Evolutionary conservation across 495 filamentous ascomycete genomes (phyloP).

Genomic region (Neurospora tetrasperma): DNA sequence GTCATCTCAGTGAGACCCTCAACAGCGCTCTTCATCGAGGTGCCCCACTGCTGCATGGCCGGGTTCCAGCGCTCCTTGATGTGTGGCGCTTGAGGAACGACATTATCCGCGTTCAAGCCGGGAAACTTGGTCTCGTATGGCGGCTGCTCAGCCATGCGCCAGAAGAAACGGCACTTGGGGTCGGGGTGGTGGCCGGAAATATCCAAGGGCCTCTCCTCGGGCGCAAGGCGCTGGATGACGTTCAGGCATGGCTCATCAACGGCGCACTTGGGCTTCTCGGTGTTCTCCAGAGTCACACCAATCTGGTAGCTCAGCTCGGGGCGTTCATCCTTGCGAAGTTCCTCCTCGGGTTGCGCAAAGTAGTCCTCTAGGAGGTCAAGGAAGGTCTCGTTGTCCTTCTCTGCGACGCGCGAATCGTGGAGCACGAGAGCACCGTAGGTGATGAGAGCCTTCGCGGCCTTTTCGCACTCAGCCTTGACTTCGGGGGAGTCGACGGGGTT

Average conservation of each 20-base stretch:
- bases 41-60: constrained; percentile 39
- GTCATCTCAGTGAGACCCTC: constrained; percentile 39
- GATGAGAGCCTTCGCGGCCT: constrained; percentile 37
- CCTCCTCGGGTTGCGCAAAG: constrained; percentile 38
- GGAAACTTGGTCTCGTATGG: constrained; percentile 39
- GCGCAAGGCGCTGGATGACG: constrained; percentile 36
- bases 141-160: constrained; percentile 35
- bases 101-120: constrained; percentile 33
- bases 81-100: constrained; percentile 29
- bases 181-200: constrained; percentile 36
- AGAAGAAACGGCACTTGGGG: constrained; percentile 43
- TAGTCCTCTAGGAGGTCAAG: constrained; percentile 46
- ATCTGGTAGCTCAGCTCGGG: constrained; percentile 42
- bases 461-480: constrained; percentile 34
- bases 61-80: constrained; percentile 35
- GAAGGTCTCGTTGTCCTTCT: constrained; percentile 37
- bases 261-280: constrained; percentile 45
- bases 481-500: constrained; percentile 22
- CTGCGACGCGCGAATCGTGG: constrained; percentile 41
- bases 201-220: constrained; percentile 37
- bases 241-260: constrained; percentile 41
- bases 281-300: constrained; percentile 44
- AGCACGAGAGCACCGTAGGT: constrained; percentile 40
- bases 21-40: constrained; percentile 41
- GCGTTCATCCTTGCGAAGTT: constrained; percentile 33